Evolutionary conservation across 2,329 filamentous ascomycete genomes (phyloP).

Genomic region (Trichoderma aggressivum): DNA sequence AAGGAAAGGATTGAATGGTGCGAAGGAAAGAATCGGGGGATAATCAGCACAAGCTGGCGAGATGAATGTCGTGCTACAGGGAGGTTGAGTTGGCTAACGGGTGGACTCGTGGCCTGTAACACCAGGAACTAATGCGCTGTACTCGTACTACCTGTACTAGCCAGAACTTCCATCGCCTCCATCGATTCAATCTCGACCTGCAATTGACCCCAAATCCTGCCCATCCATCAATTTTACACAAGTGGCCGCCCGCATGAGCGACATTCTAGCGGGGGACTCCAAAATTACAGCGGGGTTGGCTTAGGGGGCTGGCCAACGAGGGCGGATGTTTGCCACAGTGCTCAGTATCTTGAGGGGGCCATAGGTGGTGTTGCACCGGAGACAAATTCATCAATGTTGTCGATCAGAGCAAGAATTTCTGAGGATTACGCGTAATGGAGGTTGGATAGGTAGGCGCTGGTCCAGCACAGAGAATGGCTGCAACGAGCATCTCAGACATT

Average conservation of each 20-base stretch:
- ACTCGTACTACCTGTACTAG: background rate
- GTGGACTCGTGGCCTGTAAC: background rate
- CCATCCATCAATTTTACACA: background rate
- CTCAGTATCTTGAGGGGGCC: too few species aligned
- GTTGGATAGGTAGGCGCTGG: background rate
- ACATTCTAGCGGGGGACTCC: conserved; percentile 2
- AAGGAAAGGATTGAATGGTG: background rate
- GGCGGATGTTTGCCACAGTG: background rate
- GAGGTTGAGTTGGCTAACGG: background rate
- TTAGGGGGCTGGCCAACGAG: conserved; percentile 9
- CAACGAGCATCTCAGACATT: background rate
- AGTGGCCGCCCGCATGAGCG: background rate
- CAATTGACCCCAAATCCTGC: background rate
- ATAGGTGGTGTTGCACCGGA: too few species aligned
- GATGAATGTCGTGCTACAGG: background rate
- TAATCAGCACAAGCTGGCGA: background rate
- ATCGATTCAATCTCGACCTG: background rate
- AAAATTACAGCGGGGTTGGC: conserved; percentile 13
- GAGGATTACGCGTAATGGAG: background rate
- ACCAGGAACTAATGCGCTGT: background rate
- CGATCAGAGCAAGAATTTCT: background rate
- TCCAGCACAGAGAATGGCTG: background rate
- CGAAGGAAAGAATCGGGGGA: conserved; percentile 2
- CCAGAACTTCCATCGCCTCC: background rate
- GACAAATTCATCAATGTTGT: background rate